Evolutionary conservation across 169 alveolate genomes (phyloP).

Genomic region (Theileria annulata): DNA sequence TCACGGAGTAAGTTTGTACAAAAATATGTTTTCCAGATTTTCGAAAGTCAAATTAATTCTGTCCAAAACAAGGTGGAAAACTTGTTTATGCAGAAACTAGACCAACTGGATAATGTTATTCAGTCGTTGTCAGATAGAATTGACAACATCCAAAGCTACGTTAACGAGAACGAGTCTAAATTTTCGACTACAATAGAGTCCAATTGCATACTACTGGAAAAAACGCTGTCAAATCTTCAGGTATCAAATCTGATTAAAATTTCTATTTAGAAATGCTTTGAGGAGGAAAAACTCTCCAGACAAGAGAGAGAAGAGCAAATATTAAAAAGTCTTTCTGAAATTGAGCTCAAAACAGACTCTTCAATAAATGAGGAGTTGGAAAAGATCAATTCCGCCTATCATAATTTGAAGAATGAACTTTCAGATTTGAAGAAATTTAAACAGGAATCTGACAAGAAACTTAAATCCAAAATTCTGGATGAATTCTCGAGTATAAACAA

Average conservation of each 20-base stretch:
- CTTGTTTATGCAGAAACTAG: slow-evolving; percentile 55
- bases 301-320: slow-evolving; percentile 68
- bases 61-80: slow-evolving; percentile 61
- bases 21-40: slow-evolving; percentile 29
- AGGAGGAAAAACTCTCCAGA: slow-evolving; percentile 49
- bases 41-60: slow-evolving; percentile 58
- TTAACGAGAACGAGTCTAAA: slow-evolving; percentile 52
- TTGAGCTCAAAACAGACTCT: slow-evolving; percentile 46
- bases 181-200: slow-evolving; percentile 44
- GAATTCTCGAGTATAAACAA: slow-evolving; percentile 79
- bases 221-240: slow-evolving; percentile 61
- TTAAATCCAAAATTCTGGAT: slow-evolving; percentile 76
- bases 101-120: slow-evolving; percentile 55
- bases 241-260: slow-evolving; percentile 14
- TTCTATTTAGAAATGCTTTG: slow-evolving; percentile 51
- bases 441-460: slow-evolving; percentile 57
- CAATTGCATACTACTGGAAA: slow-evolving; percentile 57
- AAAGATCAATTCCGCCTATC: slow-evolving; percentile 38
- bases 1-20: slow-evolving; percentile 52
- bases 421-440: slow-evolving; percentile 42
- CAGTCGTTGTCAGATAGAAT: slow-evolving; percentile 58
- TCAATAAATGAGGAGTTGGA: slow-evolving; percentile 55
- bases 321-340: slow-evolving; percentile 49
- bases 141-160: slow-evolving; percentile 34
- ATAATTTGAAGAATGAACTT: slow-evolving; percentile 41